phyloP scores from a whole-genome alignment of 139 green algal genomes.

The Coelastrella sp. region DNA sequence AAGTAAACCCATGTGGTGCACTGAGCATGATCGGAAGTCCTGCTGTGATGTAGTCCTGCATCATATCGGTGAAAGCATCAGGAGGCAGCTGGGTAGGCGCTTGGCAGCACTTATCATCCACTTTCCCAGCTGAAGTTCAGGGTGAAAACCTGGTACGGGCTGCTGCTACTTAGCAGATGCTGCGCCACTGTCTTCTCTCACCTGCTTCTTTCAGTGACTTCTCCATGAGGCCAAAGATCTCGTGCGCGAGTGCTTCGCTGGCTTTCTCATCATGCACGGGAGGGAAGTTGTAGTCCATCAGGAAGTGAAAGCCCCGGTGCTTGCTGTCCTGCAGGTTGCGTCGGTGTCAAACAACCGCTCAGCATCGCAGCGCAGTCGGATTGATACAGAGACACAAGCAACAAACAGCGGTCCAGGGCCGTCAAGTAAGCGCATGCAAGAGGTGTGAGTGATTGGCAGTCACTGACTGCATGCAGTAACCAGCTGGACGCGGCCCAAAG shows the following conservation, averaged over 20 bases:
- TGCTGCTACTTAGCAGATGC: no score
- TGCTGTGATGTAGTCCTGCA: no score
- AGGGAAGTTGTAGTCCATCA: conserved; percentile 18
- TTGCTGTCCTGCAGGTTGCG: conserved; percentile 7
- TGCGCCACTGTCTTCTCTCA: not conserved
- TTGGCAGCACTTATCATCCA: no score
- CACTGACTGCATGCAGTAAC: no score
- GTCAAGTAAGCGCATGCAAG: not conserved
- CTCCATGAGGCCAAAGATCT: conserved; percentile 12
- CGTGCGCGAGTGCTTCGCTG: conserved; percentile 14
- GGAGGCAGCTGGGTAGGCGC: no score
- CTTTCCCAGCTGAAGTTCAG: no score
- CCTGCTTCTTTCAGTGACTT: conserved; percentile 7
- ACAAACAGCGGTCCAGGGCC: not conserved
- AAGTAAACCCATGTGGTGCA: no score
- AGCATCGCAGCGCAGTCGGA: not conserved
- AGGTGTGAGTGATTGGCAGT: not conserved
- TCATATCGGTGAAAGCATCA: no score
- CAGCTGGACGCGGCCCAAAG: not conserved
- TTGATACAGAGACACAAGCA: no score
- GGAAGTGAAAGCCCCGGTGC: not conserved
- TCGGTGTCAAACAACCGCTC: not conserved
- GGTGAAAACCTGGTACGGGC: no score
- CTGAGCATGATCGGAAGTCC: no score
- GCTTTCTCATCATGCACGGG: not conserved